Base-by-base conservation (phyloP, 805 yeast genomes). In the Candida germanica region DNA sequence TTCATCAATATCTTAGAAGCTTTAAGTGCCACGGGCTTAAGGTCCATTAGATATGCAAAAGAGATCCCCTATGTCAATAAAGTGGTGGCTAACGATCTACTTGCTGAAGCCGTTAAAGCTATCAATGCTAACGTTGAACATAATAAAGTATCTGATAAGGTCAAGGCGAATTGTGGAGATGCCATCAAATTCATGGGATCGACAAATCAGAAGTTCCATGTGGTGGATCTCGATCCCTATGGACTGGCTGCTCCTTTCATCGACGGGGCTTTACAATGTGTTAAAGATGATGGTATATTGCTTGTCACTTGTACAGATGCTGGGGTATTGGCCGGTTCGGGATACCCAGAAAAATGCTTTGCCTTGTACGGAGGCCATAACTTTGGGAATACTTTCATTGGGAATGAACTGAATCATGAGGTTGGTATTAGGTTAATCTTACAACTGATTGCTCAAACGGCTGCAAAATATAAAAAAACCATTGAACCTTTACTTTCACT, bases 171-270 rank as follows among this genome's bases (percentile, higher is more conserved):
- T 48, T 75, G 77, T 48, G 96, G 93, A 21, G 98, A 93, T 62
- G 98, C 98, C n/a, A 87, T 84, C 46, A 77, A 76, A 26, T 78
- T 74, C 52, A 87, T 93, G 95, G 54, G 57, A 5, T 44, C 56
- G 12, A 54, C 63, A 32, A 60, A 53, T 12, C 70, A 64, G 17
- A 66, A 68, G 35, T 88, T 83, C 61, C 95, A 93, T 54, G 85
- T 87, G 3, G 78, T 93, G 39, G 99, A 93, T 61, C 71, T 93
- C 34, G 99, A 93, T 59, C 99, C 99, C 0, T 93, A 93, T 55
- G 99, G 99, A 20, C 83, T 97, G 0, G 98, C 96, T 0, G 78
- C 96, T 0, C 98, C 98, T 6, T 93, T 93, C 56, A 71, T 93
- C 19, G 98, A 93, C 57, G 79, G 93, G 21, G 97, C 98, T 0